Conservation (phyloP, 805 yeast species). For the Danielia oregonensis region DNA sequence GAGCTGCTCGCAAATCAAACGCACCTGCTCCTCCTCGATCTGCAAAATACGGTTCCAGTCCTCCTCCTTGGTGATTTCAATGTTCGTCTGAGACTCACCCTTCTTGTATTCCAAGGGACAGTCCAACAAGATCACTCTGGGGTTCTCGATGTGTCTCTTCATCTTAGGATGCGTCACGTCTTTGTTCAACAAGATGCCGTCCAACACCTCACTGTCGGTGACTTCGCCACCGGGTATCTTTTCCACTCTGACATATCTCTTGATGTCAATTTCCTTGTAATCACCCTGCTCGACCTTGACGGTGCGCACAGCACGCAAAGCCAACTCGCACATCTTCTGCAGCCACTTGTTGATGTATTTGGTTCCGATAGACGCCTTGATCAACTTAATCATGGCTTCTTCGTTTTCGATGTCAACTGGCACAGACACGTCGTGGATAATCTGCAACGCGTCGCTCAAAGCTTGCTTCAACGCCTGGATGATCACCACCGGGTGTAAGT, state of each 20-base stretch:
- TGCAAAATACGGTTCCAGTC: slow-evolving; percentile 95
- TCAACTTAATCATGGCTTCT: slow-evolving; percentile 78
- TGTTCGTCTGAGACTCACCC: slow-evolving; percentile 98
- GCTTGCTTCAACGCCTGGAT: slow-evolving; percentile 93
- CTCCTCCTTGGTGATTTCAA: slow-evolving; percentile 91
- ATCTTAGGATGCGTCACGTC: slow-evolving; percentile 99
- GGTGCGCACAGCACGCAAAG: slow-evolving; percentile 83
- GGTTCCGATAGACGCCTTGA: slow-evolving; percentile 92
- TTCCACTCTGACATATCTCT: slow-evolving; percentile 89
- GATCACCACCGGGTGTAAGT: slow-evolving; percentile 94
- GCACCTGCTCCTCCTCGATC: slow-evolving; percentile 97
- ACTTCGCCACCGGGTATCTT: slow-evolving; percentile 98
- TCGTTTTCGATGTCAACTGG: slow-evolving; percentile 85
- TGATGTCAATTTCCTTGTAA: slow-evolving; percentile 82
- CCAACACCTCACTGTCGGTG: slow-evolving; percentile 80
- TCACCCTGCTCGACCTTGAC: slow-evolving; percentile 61
- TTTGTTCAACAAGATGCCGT: slow-evolving; percentile 90
- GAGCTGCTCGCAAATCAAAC: slow-evolving; percentile 78
- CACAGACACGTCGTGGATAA: slow-evolving; percentile 76
- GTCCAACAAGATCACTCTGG: slow-evolving; percentile 83
- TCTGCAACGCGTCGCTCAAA: slow-evolving; percentile 81
- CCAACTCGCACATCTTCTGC: slow-evolving; percentile 81
- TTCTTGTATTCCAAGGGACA: slow-evolving; percentile 97
- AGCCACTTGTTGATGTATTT: slow-evolving; percentile 92
- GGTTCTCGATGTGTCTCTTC: slow-evolving; percentile 86